phyloP scores from a whole-genome alignment of 106 monocot species.

The Vanilla planifolia region DNA sequence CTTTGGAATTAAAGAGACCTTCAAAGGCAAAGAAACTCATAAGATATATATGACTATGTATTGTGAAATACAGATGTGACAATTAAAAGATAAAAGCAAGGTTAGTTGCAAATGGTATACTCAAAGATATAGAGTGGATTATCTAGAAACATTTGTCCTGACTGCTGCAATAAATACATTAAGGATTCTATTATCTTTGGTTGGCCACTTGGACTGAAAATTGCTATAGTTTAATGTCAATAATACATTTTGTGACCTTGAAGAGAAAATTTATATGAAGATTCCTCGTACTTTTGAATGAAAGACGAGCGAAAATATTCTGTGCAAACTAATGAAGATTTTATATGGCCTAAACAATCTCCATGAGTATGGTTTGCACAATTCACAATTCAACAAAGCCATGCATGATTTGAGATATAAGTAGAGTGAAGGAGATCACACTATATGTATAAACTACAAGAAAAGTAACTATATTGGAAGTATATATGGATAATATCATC shows the following conservation, averaged over 20 bases:
- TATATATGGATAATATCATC: not conserved
- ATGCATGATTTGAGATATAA: not conserved
- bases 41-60: no score
- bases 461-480: not conserved
- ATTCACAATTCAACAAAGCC: not conserved
- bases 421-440: not conserved
- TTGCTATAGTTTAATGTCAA: not conserved
- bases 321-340: not conserved
- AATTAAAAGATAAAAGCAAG: no score
- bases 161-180: not conserved
- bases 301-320: not conserved
- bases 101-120: not conserved
- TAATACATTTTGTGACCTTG: not conserved
- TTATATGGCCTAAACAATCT: not conserved
- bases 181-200: no score
- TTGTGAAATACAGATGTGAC: no score
- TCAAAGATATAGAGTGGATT: not conserved
- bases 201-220: not conserved
- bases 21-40: no score
- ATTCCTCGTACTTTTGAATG: not conserved
- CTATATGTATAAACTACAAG: not conserved
- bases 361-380: not conserved
- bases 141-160: not conserved
- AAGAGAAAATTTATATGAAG: not conserved
- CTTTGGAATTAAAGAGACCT: no score